phyloP scores from a whole-genome alignment of 2,329 filamentous ascomycete species.

The Balansia obtecta region DNA sequence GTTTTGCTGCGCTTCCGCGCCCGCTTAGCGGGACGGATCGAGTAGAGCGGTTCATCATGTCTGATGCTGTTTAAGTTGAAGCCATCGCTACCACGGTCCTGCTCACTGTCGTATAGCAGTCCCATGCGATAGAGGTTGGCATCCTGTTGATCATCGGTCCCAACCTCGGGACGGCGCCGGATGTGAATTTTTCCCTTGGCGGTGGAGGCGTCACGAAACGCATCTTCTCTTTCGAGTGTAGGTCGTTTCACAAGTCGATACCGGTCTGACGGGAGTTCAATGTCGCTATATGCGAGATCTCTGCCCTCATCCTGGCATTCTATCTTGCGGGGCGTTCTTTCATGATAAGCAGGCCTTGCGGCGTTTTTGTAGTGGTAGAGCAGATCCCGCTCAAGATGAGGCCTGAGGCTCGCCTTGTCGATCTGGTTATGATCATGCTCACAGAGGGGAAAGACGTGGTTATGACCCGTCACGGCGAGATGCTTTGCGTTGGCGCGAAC shows the following conservation, averaged over 20 bases:
- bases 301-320: conserved; percentile 19
- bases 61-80: conserved; percentile 29
- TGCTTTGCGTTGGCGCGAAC: conserved; percentile 21
- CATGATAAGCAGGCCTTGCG: background rate
- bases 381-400: conserved; percentile 7
- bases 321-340: background rate
- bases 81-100: conserved; percentile 16
- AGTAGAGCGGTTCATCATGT: conserved; percentile 25
- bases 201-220: conserved; percentile 30
- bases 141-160: conserved; percentile 22
- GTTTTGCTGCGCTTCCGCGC: conserved; percentile 15
- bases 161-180: conserved; percentile 11
- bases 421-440: conserved; percentile 8
- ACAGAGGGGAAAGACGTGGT: conserved; percentile 4
- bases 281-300: conserved; percentile 21
- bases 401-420: conserved; percentile 10
- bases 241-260: conserved; percentile 23
- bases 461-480: conserved; percentile 12
- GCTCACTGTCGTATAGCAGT: conserved; percentile 28
- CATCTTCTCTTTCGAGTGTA: conserved; percentile 32
- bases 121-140: conserved; percentile 32
- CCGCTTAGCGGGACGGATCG: conserved; percentile 23
- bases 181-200: conserved; percentile 19
- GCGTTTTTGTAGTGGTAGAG: conserved; percentile 4
- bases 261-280: conserved; percentile 25